Evolutionary conservation across 179 eudicot species (phyloP).

Genomic region (Silene noctiflora): DNA sequence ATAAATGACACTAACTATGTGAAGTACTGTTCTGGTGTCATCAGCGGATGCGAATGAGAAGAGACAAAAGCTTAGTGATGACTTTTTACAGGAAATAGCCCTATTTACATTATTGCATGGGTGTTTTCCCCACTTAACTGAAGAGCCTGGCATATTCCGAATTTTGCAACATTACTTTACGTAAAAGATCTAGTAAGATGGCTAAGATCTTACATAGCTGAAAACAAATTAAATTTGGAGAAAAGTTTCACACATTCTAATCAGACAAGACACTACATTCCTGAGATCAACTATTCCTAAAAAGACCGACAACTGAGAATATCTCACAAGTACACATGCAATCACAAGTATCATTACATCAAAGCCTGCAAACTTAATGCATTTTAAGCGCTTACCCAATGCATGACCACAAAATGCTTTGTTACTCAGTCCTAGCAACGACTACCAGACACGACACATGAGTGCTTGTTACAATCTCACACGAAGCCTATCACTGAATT

Average conservation of each 20-base stretch:
- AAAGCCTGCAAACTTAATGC: not conserved
- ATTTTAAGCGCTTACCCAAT: not conserved
- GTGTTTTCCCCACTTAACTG: no score
- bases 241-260: no score
- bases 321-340: not conserved
- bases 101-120: no score
- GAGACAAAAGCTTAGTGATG: no score
- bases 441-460: not conserved
- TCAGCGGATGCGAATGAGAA: no score
- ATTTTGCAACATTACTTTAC: no score
- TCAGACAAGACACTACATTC: no score
- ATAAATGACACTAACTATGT: no score
- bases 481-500: not conserved
- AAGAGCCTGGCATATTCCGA: no score
- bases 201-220: not conserved
- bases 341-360: not conserved
- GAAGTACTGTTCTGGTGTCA: no score
- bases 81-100: no score
- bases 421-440: not conserved
- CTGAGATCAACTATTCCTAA: no score
- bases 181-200: not conserved
- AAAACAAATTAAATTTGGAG: not conserved
- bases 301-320: not conserved
- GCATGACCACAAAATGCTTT: not conserved
- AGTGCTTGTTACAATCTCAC: not conserved